Evolutionary conservation across 208 protist genomes (phyloP).

Genomic region (Leishmania tarentolae): DNA sequence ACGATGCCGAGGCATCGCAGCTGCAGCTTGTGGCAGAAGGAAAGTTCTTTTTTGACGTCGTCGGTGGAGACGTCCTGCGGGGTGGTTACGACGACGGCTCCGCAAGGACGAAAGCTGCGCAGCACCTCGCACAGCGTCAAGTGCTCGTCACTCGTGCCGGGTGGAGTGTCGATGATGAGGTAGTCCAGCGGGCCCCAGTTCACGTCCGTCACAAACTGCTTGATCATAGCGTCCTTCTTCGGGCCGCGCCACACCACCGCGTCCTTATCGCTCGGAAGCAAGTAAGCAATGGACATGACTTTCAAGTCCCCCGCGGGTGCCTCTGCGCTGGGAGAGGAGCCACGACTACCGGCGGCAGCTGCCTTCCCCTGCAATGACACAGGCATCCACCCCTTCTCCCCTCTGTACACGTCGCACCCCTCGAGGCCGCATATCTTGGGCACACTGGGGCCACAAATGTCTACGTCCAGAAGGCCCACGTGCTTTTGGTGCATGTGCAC

Average conservation of each 20-base stretch:
- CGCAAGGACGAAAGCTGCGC: conserved; percentile 48
- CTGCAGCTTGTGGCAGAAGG: conserved; percentile 87
- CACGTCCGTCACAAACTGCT: conserved; percentile 91
- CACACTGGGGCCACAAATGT: conserved; percentile 94
- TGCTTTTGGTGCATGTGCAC: conserved; percentile 66
- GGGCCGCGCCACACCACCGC: conserved; percentile 98
- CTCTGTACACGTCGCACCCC: conserved; percentile 85
- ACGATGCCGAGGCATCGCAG: conserved; percentile 90
- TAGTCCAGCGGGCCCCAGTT: conserved; percentile 90
- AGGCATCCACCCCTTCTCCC: conserved; percentile 82
- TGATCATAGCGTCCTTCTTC: conserved; percentile 94
- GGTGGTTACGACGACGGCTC: conserved; percentile 91
- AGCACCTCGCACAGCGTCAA: conserved; percentile 89
- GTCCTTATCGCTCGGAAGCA: conserved; percentile 95
- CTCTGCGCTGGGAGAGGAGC: neutral
- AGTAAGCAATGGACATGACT: conserved; percentile 98
- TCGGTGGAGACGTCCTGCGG: conserved; percentile 90
- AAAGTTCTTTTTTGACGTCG: conserved; percentile 93
- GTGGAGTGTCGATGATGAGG: conserved; percentile 94
- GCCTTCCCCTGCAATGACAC: conserved; percentile 41
- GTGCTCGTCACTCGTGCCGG: conserved; percentile 93
- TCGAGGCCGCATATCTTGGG: conserved; percentile 97
- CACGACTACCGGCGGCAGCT: conserved; percentile 2
- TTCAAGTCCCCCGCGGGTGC: conserved; percentile 43
- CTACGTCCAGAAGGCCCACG: conserved; percentile 92